Evolutionary conservation across 208 protist genomes (phyloP), one percentile per base, ranked within the genome.

Genomic region (Zelonia costaricensis): DNA sequence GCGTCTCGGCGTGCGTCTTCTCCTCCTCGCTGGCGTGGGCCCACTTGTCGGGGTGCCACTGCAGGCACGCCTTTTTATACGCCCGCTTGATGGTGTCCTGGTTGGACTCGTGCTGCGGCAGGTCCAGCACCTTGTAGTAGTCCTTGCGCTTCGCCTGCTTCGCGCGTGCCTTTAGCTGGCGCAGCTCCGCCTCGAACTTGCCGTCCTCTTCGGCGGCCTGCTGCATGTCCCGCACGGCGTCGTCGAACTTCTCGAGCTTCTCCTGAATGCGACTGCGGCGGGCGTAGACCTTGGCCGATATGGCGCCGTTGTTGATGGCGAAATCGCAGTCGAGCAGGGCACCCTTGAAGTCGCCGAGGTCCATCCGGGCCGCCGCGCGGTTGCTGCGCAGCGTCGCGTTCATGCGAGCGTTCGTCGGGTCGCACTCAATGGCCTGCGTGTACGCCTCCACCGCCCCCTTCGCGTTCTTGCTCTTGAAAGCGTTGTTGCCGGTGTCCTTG

Each of bases 31-130:
- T 84, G 7, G 86, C 85, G 54, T 82, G 68, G 25, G 77, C 77
- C 91, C 91, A 96, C 71, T 89, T 94, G 67, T 98, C 95, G n/a
- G 95, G 95, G 73, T 98, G 95, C 82, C 88, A 96, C 71, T 84
- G 82, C 56, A 97, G 69, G 10, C 83, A 91, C 38, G 73, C 77
- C 66, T 93, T 84, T 61, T 80, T 89, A 70, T 97, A 98, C 25
- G 92, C 88, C 18, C 82, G 86, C 59, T 84, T 89, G 59, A 98
- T 85, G 1, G 66, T 62, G 42, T 83, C 74, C 15, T 78, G 61
- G 64, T 91, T 76, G 9, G 92, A 83, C 74, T 85, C 69, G 53
- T 88, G 78, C 27, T 64, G 69, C 2, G 68, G 28, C 20, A 98
- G 62, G 9, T 74, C 86, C 31, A 98, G 74, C 20, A 84, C 84